These are phyloP conservation scores for Cutaneotrichosporon arboriforme DNA, from an alignment of 1,284 basidiomycete species.

Conservation along the genomic window DNA sequence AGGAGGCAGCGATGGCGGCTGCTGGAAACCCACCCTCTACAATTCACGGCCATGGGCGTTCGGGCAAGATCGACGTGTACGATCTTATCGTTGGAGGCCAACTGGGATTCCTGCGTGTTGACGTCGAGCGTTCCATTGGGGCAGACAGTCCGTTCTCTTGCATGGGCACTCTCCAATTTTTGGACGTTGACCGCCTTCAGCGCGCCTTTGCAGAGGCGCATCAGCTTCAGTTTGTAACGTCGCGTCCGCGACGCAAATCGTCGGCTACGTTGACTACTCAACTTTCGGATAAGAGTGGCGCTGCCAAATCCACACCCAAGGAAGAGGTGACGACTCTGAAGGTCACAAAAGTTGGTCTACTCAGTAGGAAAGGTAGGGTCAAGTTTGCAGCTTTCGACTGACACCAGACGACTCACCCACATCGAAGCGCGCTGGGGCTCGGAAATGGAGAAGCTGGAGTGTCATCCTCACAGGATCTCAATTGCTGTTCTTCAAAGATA, in stretches of 20 bases:
- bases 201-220: conserved; percentile 64
- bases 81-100: conserved; percentile 76
- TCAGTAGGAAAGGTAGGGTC: conserved; percentile 64
- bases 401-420: conserved; percentile 63
- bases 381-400: background rate
- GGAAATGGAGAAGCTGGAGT: conserved; percentile 86
- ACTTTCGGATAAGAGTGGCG: background rate
- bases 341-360: conserved; percentile 73
- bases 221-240: conserved; percentile 55
- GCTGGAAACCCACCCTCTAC: background rate
- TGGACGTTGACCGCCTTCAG: conserved; percentile 66
- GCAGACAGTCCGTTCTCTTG: conserved; percentile 67
- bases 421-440: conserved; percentile 64
- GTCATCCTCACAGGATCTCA: conserved; percentile 85
- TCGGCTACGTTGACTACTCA: background rate
- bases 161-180: conserved; percentile 63
- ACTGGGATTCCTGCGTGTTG: conserved; percentile 68
- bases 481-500: conserved; percentile 85
- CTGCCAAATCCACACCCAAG: conserved; percentile 1
- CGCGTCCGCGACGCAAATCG: conserved; percentile 18
- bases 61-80: conserved; percentile 80
- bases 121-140: conserved; percentile 63
- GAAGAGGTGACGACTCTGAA: conserved; percentile 54
- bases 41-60: conserved; percentile 13
- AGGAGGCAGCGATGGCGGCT: conserved; percentile 14